Percentiles rank a stretch among this genome's conserved stretches.
Conservation (phyloP, 1,139 yeast genomes). For the Oligophagozyma castellii region DNA sequence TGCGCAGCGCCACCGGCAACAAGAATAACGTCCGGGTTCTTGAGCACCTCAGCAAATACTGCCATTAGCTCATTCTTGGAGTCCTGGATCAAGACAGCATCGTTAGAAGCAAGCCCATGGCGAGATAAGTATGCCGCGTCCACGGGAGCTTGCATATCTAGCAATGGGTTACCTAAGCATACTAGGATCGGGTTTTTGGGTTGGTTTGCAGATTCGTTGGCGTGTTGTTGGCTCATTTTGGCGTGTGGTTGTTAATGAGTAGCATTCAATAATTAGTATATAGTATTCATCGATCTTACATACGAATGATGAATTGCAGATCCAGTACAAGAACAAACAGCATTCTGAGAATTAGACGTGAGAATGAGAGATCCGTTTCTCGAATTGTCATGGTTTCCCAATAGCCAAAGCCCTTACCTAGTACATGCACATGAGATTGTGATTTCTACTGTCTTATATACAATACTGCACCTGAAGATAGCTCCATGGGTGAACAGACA, state of each 20-base stretch:
- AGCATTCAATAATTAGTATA: too few species aligned
- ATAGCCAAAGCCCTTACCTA: conserved; percentile 19
- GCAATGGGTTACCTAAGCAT: conserved; percentile 69
- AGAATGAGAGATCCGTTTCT: conserved; percentile 17
- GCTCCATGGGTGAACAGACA: conserved; percentile 35
- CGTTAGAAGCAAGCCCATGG: conserved; percentile 79
- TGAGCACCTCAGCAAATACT: conserved; percentile 65
- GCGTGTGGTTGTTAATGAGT: too few species aligned
- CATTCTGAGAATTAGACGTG: not conserved
- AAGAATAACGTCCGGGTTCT: conserved; percentile 45
- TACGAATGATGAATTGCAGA: too few species aligned
- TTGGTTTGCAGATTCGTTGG: too few species aligned
- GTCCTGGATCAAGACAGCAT: conserved; percentile 78
- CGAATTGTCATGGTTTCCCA: conserved; percentile 17
- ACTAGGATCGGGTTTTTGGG: conserved; percentile 34
- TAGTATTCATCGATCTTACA: too few species aligned
- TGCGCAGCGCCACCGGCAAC: conserved; percentile 99
- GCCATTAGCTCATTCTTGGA: conserved; percentile 62
- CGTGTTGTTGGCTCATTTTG: too few species aligned
- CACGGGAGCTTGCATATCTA: conserved; percentile 80
- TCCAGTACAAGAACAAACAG: too few species aligned
- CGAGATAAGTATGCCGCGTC: conserved; percentile 55
- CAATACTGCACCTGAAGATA: conserved; percentile 27
- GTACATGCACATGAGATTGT: conserved; percentile 41
- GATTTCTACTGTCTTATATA: conserved; percentile 33